Evolutionary conservation across 1,284 basidiomycete species (phyloP).

Genomic region (Cutaneotrichosporon sp.): DNA sequence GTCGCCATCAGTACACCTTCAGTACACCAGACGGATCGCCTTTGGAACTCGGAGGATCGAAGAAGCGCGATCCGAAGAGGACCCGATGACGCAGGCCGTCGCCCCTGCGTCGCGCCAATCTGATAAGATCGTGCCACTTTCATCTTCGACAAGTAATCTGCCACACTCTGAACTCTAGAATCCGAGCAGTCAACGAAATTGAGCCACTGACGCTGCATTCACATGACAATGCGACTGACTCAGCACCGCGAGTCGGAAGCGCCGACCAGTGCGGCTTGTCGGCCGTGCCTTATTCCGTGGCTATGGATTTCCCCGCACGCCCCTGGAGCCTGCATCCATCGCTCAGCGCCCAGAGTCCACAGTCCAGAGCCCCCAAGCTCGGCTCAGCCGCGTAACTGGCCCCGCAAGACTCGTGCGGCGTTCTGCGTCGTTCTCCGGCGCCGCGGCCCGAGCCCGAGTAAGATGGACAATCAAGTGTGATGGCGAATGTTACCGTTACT

Average conservation of each 20-base stretch:
- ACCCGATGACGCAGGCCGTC: background rate
- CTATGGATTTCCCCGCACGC: background rate
- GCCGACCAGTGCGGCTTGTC: background rate
- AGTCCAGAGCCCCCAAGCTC: background rate
- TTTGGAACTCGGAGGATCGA: background rate
- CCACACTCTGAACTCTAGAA: background rate
- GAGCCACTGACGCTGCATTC: background rate
- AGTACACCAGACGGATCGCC: too few species aligned
- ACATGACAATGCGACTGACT: background rate
- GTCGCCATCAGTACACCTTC: too few species aligned
- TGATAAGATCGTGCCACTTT: background rate
- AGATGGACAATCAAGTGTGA: background rate
- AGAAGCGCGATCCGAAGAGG: background rate
- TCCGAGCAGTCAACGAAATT: background rate
- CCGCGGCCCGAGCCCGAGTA: background rate
- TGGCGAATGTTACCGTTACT: background rate
- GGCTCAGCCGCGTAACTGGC: background rate
- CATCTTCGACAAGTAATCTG: background rate
- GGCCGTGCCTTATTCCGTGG: background rate
- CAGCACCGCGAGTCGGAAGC: background rate
- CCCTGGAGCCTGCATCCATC: background rate
- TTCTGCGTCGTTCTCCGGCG: background rate
- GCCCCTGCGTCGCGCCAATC: background rate
- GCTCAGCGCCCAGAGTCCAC: too few species aligned
- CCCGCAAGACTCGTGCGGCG: constrained; percentile 1